These are phyloP conservation scores for Cyclotella baltica DNA, from an alignment of 108 stramenopile species.

Conservation along the genomic window DNA sequence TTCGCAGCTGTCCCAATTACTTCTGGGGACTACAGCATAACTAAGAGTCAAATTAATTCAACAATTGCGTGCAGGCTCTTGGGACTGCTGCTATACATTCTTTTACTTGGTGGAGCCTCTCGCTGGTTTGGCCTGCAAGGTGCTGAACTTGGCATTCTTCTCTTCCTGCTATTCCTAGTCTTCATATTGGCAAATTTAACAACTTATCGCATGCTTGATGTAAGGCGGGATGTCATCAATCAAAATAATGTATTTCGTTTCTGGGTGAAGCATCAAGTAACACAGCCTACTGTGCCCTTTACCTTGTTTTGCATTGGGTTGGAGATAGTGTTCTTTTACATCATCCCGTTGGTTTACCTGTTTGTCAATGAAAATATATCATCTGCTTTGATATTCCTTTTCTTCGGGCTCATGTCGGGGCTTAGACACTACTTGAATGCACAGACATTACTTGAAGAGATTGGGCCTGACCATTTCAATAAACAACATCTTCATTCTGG, in stretches of 20 bases:
- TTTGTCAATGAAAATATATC: background rate
- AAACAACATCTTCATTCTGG: background rate
- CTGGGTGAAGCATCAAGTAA: background rate
- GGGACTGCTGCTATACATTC: constrained; percentile 27
- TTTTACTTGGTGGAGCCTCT: constrained; percentile 26
- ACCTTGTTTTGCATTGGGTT: background rate
- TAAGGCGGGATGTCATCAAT: constrained; percentile 19
- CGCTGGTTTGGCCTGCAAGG: constrained; percentile 34
- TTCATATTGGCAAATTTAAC: background rate
- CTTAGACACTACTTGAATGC: constrained; percentile 50
- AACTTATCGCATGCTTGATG: constrained; percentile 17
- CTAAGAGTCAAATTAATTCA: constrained; percentile 29
- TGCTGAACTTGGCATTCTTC: constrained; percentile 9
- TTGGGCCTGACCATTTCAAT: constrained; percentile 28
- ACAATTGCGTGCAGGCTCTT: constrained; percentile 37
- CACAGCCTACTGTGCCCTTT: background rate
- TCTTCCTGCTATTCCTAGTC: constrained; percentile 14
- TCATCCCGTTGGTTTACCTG: background rate
- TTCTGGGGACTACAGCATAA: constrained; percentile 33
- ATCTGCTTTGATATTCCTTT: background rate
- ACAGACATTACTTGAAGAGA: constrained; percentile 15
- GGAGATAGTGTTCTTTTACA: constrained; percentile 7
- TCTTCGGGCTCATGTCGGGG: background rate
- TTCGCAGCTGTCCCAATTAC: constrained; percentile 34
- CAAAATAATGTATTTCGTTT: constrained; percentile 18